Base-by-base conservation (phyloP, 495 filamentous ascomycete species). In the Lasiosphaeria ovina region DNA sequence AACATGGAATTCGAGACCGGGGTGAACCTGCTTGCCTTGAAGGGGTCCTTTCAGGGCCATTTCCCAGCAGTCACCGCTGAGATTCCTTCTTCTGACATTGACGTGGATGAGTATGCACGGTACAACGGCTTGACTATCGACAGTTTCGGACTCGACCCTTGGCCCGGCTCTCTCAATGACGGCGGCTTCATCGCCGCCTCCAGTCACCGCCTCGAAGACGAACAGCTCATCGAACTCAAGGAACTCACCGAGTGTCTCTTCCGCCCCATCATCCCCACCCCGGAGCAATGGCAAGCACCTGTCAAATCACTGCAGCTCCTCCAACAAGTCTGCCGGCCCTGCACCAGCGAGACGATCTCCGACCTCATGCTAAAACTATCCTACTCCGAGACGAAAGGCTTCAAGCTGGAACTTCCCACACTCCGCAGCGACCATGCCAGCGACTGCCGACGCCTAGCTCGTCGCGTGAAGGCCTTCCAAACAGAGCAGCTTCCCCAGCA, bases 331-430 rank as follows among this genome's bases (percentile, higher is more conserved):
- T 60, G 66, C 44, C 63, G 59, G 12, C 38, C 62, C 10, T 45
- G 40, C 57, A 67, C 52, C 0, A 57, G 66, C 0, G 49, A 53
- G 4, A 62, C 65, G 12, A 11, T 62, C 4, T 11, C 36, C n/a
- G 45, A 47, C 14, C 45, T 65, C 16, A 65, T 63, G 55, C 50
- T 40, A 1, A 51, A 63, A 33, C 55, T 72, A 47, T 69, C 57
- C 38, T 58, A 52, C 24, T 8, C 51, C 10, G 55, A 51, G 40
- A 52, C 53, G 11, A 59, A 65, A 24, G 55, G 60, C 9, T 50
- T 83, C 16, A 85, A 82, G 60, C 12, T 85, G 3, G 83, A 88
- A 14, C 38, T 67, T 1, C 83, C 85, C 0, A 58, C 82, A 0
- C 76, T 89, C 8, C 66, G 63, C 8, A 79, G 70, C 17, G 79